Base-by-base conservation (phyloP, 805 yeast species). In the Kazachstania bromeliacearum region DNA sequence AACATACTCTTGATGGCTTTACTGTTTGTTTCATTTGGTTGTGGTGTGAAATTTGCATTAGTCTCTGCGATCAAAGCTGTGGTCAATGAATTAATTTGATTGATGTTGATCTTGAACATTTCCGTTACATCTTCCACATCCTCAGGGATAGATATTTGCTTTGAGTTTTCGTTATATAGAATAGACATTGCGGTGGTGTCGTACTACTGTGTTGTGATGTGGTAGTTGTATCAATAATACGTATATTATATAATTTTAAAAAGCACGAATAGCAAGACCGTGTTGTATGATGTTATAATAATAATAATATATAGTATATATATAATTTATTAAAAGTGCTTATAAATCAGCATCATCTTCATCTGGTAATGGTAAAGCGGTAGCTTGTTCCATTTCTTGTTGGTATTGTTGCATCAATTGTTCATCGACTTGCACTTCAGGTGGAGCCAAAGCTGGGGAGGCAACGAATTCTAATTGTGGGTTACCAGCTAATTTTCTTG, bases 261-360 rank as follows among this genome's bases (percentile, higher is more conserved):
- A 21, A 31, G 19, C 34, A 12, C n/a, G n/a, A n/a, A n/a, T n/a
- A n/a, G n/a, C n/a, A n/a, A n/a, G n/a, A n/a, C n/a, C n/a, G n/a
- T n/a, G n/a, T n/a, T n/a, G n/a, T n/a, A n/a, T n/a, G n/a, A n/a
- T n/a, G n/a, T n/a, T n/a, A n/a, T n/a, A n/a, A n/a, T n/a, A n/a
- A n/a, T n/a, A n/a, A n/a, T n/a, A n/a, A n/a, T n/a, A n/a, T n/a
- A 15, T 12, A 20, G 20, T 10, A 22, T 21, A 31, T 22, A 18
- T 14, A 21, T 31, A 4, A 17, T 13, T 16, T 21, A n/a, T n/a
- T n/a, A n/a, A n/a, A n/a, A n/a, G n/a, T 8, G 7, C 38, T 73
- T 85, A 92, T 71, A 92, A 83, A 70, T 92, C 99, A 62, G 96
- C 96, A 62, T 92, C 99, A 66, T 92, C 99, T 75, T 92, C 99